These are phyloP conservation scores for Sparassis latifolia DNA, from an alignment of 1,284 basidiomycete species.

Conservation along the genomic window DNA sequence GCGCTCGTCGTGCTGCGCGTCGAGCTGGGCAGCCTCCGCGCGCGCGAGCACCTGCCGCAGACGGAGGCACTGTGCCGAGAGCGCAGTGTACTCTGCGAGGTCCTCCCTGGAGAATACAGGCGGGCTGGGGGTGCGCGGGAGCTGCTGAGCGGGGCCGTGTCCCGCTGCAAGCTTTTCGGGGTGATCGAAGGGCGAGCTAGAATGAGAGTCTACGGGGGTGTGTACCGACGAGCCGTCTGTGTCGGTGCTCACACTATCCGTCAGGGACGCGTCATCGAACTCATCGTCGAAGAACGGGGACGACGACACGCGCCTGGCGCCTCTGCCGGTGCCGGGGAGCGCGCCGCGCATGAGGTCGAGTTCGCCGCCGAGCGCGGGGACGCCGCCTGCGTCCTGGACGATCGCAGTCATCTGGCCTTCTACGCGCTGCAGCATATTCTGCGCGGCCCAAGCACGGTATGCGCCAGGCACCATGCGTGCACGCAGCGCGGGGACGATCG, in stretches of 20 bases:
- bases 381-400: slow-evolving; percentile 34
- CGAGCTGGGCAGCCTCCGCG: slow-evolving; percentile 30
- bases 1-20: slow-evolving; percentile 29
- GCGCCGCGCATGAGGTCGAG: not conserved
- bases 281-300: slow-evolving; percentile 23
- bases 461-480: slow-evolving; percentile 19
- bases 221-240: slow-evolving; percentile 52
- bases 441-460: slow-evolving; percentile 49
- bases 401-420: slow-evolving; percentile 42
- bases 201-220: slow-evolving; percentile 37
- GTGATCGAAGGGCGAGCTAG: slow-evolving; percentile 11
- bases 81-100: slow-evolving; percentile 30
- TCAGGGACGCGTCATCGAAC: slow-evolving; percentile 23
- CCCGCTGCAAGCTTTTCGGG: slow-evolving; percentile 6
- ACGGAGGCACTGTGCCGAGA: slow-evolving; percentile 31
- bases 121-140: slow-evolving; percentile 17
- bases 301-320: slow-evolving; percentile 2
- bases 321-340: not conserved
- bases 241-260: slow-evolving; percentile 31
- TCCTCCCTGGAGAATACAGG: slow-evolving; percentile 18
- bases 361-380: slow-evolving; percentile 15
- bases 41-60: slow-evolving; percentile 34
- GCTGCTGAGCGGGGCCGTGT: slow-evolving; percentile 6
- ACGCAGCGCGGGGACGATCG: slow-evolving; percentile 47
- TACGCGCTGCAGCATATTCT: slow-evolving; percentile 46